phyloP scores from a whole-genome alignment of 129 eudicot genomes.

The Helianthus tuberosus region DNA sequence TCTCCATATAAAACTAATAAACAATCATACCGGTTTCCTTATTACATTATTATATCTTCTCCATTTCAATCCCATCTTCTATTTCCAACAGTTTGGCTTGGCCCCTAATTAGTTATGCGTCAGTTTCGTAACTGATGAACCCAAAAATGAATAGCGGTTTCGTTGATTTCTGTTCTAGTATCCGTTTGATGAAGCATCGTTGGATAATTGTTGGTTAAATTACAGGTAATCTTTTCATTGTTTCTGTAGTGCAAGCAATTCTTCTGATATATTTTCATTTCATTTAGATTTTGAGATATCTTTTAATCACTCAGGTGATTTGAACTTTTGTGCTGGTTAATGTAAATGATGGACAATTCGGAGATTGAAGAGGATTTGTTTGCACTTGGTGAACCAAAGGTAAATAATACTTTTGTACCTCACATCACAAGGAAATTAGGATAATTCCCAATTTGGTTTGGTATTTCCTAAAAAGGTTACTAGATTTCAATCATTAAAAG shows the following conservation, averaged over 20 bases:
- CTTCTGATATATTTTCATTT: neutral
- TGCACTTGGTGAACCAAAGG: constrained; percentile 96
- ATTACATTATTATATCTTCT: constrained; percentile 12
- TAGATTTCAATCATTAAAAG: neutral
- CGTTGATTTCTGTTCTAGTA: neutral
- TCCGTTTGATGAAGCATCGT: constrained; percentile 61
- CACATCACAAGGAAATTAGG: neutral
- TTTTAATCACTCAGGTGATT: constrained; percentile 23
- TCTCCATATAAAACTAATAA: constrained; percentile 5
- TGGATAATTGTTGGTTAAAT: constrained; percentile 34
- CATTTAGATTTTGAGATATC: neutral
- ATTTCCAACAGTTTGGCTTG: constrained; percentile 24
- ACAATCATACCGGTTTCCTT: constrained; percentile 18
- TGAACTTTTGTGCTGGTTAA: neutral
- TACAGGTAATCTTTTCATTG: neutral
- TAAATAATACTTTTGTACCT: constrained; percentile 4
- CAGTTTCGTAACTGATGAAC: constrained; percentile 9
- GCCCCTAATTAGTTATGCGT: constrained; percentile 25
- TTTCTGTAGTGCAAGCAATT: no score
- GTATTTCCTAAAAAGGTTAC: neutral
- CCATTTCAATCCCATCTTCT: constrained; percentile 8
- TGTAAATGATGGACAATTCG: constrained; percentile 58
- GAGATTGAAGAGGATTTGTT: constrained; percentile 78
- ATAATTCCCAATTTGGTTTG: constrained; percentile 8
- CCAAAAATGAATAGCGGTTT: constrained; percentile 24